Conservation (phyloP, 768 basidiomycete genomes). For the Chalciporus pseudorubinellus region DNA sequence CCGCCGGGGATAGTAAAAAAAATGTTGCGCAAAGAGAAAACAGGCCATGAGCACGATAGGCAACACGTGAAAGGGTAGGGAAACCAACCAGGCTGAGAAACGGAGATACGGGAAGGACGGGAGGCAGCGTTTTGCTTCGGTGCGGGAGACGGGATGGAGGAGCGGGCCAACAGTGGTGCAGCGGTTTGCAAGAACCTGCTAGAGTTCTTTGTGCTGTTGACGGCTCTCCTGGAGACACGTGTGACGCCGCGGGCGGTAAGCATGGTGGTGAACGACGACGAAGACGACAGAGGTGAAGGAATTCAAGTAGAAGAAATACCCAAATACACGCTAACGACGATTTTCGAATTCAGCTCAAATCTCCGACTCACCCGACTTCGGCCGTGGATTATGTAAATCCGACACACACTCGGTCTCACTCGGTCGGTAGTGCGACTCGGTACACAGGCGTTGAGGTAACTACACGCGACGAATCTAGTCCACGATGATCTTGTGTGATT, state of each 20-base stretch:
- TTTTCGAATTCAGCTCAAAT: conserved; percentile 26
- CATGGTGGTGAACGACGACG: conserved; percentile 54
- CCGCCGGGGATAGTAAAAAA: background rate
- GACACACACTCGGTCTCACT: no score
- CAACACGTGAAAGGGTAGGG: background rate
- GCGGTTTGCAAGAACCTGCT: conserved; percentile 81
- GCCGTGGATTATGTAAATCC: conserved; percentile 29
- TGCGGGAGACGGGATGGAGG: conserved; percentile 43
- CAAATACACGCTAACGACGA: conserved; percentile 14
- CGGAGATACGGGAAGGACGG: conserved; percentile 49
- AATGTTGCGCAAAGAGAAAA: background rate
- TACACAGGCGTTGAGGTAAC: no score
- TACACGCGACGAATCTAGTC: conserved; percentile 7
- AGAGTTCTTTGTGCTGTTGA: conserved; percentile 70
- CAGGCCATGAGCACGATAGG: conserved; percentile 1
- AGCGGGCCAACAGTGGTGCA: conserved; percentile 53
- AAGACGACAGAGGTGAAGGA: conserved; percentile 20
- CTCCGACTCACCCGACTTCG: conserved; percentile 32
- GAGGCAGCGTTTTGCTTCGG: conserved; percentile 45
- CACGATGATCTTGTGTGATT: no score
- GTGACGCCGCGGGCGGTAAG: conserved; percentile 84
- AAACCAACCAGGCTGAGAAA: conserved; percentile 53
- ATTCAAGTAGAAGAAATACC: conserved; percentile 33
- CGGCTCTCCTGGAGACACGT: conserved; percentile 83
- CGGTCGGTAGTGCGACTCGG: no score